phyloP scores from a whole-genome alignment of 2,329 filamentous ascomycete genomes.

The Colletotrichum higginsianum region DNA sequence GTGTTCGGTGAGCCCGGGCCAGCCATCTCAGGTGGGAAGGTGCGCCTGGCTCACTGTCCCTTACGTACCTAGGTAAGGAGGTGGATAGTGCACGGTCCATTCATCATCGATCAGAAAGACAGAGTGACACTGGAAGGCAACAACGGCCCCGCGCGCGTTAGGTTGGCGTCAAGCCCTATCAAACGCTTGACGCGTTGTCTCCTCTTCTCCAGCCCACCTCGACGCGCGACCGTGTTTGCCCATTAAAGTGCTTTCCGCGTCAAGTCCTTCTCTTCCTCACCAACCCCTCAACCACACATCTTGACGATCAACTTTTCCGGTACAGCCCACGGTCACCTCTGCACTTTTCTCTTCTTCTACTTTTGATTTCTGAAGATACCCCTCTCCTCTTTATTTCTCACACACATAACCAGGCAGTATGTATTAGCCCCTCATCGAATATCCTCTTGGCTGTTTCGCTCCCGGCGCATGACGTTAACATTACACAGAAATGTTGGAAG shows the following conservation, averaged over 20 bases:
- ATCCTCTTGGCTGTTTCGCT: background rate
- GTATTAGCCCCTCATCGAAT: conserved; percentile 14
- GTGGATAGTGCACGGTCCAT: conserved; percentile 32
- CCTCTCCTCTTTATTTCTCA: conserved; percentile 19
- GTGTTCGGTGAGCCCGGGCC: conserved; percentile 39
- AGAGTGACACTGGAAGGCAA: background rate
- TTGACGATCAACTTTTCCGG: conserved; percentile 8
- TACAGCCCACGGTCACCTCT: conserved; percentile 20
- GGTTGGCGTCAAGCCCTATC: conserved; percentile 49
- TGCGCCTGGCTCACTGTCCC: conserved; percentile 8
- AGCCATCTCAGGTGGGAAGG: conserved; percentile 17
- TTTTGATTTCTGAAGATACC: conserved; percentile 36
- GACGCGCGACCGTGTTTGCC: conserved; percentile 47
- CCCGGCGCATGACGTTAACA: conserved; percentile 52
- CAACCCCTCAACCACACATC: conserved; percentile 31
- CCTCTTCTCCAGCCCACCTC: conserved; percentile 44
- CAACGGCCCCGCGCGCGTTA: conserved; percentile 47
- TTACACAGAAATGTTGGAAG: conserved; percentile 84
- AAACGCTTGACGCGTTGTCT: conserved; percentile 50
- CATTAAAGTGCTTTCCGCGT: conserved; percentile 52
- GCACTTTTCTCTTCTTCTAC: conserved; percentile 16
- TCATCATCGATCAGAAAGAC: conserved; percentile 7
- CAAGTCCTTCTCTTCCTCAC: conserved; percentile 38
- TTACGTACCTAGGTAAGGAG: conserved; percentile 9
- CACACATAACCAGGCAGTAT: conserved; percentile 35